Evolutionary conservation across 371 early-diverging fungal species (phyloP).

Genomic region (Saksenaea oblongispora): DNA sequence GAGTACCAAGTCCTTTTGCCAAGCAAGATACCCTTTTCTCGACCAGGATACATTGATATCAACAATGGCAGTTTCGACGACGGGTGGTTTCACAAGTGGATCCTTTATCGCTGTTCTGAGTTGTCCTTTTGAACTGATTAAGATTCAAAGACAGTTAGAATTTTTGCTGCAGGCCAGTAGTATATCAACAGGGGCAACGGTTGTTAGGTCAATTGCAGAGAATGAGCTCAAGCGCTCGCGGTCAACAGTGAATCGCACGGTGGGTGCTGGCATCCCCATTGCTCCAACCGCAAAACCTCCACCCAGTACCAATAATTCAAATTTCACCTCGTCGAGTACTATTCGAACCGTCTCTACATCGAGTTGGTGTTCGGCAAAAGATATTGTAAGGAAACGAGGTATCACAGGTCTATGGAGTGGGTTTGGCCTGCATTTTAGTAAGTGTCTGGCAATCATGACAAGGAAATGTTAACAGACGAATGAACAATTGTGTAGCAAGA

Average conservation of each 20-base stretch:
- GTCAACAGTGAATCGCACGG: conserved; percentile 22
- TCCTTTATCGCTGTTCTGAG: conserved; percentile 68
- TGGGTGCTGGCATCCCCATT: conserved; percentile 37
- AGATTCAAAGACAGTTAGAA: conserved; percentile 80
- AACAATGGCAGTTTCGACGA: conserved; percentile 52
- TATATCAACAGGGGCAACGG: conserved; percentile 47
- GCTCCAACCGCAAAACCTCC: conserved; percentile 10
- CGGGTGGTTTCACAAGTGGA: conserved; percentile 68
- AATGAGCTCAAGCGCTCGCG: conserved; percentile 9
- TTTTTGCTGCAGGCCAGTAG: conserved; percentile 56
- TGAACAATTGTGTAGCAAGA: conserved; percentile 33
- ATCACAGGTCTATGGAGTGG: conserved; percentile 53
- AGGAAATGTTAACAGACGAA: neutral
- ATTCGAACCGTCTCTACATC: conserved; percentile 33
- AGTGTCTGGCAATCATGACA: too few relatives aligned
- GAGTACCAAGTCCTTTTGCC: conserved; percentile 37
- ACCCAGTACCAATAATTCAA: conserved; percentile 1
- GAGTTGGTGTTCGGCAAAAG: conserved; percentile 60
- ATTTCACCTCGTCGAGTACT: neutral
- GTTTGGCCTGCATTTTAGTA: conserved; percentile 51
- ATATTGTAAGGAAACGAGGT: conserved; percentile 57
- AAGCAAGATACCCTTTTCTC: conserved; percentile 24
- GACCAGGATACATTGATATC: conserved; percentile 40
- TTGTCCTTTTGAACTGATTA: conserved; percentile 81
- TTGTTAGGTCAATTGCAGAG: conserved; percentile 26